Percentiles rank a stretch among this genome's conserved stretches.
These are phyloP conservation scores for Rhazya stricta DNA, from an alignment of 257 asterid species.

Conservation along the genomic window DNA sequence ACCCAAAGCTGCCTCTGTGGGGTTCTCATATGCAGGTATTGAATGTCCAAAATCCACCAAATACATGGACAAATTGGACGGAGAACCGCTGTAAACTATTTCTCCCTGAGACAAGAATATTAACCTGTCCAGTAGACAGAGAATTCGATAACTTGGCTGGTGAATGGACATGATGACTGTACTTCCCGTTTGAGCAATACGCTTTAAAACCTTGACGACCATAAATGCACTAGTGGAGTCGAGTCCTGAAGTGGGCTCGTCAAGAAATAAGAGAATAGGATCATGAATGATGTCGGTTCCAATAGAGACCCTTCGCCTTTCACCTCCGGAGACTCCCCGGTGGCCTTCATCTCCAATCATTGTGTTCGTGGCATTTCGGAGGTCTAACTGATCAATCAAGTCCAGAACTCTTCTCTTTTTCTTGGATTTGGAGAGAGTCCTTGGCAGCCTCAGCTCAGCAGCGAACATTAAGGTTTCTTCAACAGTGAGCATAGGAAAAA, in stretches of 20 bases:
- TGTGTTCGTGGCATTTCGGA: conserved; percentile 24
- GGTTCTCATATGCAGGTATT: conserved; percentile 63
- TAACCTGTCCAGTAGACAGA: conserved; percentile 56
- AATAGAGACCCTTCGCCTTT: conserved; percentile 69
- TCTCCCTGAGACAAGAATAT: conserved; percentile 67
- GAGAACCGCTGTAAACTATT: conserved; percentile 74
- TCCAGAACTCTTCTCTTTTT: conserved; percentile 34
- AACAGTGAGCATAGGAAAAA: conserved; percentile 42
- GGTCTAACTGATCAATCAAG: conserved; percentile 36
- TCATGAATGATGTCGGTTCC: conserved; percentile 86
- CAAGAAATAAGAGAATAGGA: conserved; percentile 63
- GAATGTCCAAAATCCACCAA: conserved; percentile 75
- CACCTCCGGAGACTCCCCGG: conserved; percentile 46
- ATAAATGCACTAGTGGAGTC: conserved; percentile 84
- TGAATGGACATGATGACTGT: conserved; percentile 76
- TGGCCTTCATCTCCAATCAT: conserved; percentile 41
- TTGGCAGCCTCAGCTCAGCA: conserved; percentile 38
- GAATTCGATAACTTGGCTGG: conserved; percentile 73
- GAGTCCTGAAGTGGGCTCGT: conserved; percentile 78
- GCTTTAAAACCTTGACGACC: conserved; percentile 76
- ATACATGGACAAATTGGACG: conserved; percentile 40
- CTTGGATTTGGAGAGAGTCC: conserved; percentile 32
- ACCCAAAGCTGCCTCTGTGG: conserved; percentile 67
- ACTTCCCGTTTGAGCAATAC: conserved; percentile 81
- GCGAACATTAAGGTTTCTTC: conserved; percentile 45